These are phyloP conservation scores for Globisporangium echinulatum DNA, from an alignment of 352 stramenopile genomes.

Conservation along the genomic window DNA sequence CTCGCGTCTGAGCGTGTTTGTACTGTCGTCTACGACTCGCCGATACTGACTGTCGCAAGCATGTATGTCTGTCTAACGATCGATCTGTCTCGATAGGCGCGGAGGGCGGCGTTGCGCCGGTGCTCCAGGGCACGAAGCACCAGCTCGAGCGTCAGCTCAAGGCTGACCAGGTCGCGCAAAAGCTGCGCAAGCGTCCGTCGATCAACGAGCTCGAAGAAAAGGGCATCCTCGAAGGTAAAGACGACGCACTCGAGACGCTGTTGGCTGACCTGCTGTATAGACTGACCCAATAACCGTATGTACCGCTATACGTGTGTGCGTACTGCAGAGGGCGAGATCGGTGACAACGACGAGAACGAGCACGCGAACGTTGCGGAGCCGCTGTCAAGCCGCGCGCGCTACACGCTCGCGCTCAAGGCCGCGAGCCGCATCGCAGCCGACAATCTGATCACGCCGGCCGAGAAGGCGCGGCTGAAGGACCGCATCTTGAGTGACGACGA, in stretches of 20 bases:
- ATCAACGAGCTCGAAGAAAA: constrained; percentile 70
- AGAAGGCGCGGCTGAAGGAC: constrained; percentile 79
- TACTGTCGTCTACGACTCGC: not conserved
- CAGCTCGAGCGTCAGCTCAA: constrained; percentile 71
- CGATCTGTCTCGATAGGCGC: constrained; percentile 21
- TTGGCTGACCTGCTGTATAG: not conserved
- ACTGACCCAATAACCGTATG: no score
- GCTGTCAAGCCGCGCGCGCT: constrained; percentile 58
- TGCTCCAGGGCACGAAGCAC: constrained; percentile 65
- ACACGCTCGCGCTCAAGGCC: constrained; percentile 76
- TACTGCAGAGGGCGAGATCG: constrained; percentile 56
- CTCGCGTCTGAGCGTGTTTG: not conserved
- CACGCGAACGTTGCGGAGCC: constrained; percentile 14
- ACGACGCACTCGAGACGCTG: not conserved
- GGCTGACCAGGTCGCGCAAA: constrained; percentile 53
- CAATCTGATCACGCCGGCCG: constrained; percentile 69
- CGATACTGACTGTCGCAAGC: not conserved
- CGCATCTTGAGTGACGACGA: constrained; percentile 77
- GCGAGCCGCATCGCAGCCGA: constrained; percentile 70
- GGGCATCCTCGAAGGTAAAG: constrained; percentile 61
- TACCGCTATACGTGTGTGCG: no score
- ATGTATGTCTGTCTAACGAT: not conserved
- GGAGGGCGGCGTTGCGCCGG: constrained; percentile 36
- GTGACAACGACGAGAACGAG: constrained; percentile 21
- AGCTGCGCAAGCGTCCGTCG: constrained; percentile 64